Evolutionary conservation across 2,329 filamentous ascomycete species (phyloP).

Genomic region (Hypoxylon sp.): DNA sequence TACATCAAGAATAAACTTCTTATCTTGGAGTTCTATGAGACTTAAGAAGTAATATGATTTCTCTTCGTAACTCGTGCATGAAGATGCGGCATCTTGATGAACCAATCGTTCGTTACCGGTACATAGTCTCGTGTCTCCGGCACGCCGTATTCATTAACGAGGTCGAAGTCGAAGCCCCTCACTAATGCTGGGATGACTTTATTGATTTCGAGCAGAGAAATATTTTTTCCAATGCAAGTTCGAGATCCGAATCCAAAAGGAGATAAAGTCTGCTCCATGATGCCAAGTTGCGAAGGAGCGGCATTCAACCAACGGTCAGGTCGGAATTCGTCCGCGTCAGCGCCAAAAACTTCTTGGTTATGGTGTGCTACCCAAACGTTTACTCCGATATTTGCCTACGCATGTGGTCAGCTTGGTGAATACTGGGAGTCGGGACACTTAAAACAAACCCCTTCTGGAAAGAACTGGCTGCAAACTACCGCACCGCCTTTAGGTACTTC

Average conservation of each 20-base stretch:
- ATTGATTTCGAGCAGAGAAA: not conserved
- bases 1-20: not conserved
- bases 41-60: not conserved
- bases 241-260: not conserved
- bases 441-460: not conserved
- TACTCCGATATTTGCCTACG: not conserved
- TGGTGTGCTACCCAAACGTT: not conserved
- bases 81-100: not conserved
- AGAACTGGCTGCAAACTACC: not conserved
- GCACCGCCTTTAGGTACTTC: not conserved
- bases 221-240: not conserved
- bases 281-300: not conserved
- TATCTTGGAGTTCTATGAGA: not conserved
- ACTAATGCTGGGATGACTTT: not conserved
- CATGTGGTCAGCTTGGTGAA: not conserved
- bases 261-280: not conserved
- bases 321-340: not conserved
- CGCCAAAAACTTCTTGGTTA: not conserved
- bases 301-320: slow-evolving; percentile 1
- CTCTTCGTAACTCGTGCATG: not conserved
- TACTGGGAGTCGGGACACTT: not conserved
- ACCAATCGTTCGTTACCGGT: not conserved
- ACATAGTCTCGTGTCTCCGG: not conserved
- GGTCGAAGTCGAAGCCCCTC: not conserved
- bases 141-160: not conserved